Conservation (phyloP, 371 early-diverging fungal genomes). For the Circinella umbellata region DNA sequence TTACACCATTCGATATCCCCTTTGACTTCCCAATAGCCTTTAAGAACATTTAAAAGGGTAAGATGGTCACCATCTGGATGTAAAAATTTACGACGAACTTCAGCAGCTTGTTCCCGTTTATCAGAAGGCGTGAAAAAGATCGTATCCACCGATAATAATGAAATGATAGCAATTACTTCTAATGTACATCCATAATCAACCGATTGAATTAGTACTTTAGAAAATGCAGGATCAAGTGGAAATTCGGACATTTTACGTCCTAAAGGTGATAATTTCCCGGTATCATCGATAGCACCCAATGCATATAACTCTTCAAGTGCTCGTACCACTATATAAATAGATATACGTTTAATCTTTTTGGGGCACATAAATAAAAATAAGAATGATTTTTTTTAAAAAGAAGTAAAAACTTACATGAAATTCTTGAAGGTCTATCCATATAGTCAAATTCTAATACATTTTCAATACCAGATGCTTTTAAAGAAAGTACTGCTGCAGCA, state of each 20-base stretch:
- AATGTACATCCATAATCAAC: slow-evolving; percentile 72
- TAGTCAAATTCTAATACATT: slow-evolving; percentile 93
- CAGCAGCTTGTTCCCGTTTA: slow-evolving; percentile 86
- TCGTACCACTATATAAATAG: slow-evolving; percentile 61
- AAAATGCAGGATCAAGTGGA: slow-evolving; percentile 90
- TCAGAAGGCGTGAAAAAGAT: slow-evolving; percentile 88
- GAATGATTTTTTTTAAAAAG: too few species aligned
- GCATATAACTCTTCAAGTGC: slow-evolving; percentile 90
- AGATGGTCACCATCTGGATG: slow-evolving; percentile 91
- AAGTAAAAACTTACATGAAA: slow-evolving; percentile 57
- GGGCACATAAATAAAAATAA: slow-evolving; percentile 10
- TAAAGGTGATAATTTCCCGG: slow-evolving; percentile 79
- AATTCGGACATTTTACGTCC: slow-evolving; percentile 93
- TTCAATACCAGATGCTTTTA: slow-evolving; percentile 90
- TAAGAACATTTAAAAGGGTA: slow-evolving; percentile 83
- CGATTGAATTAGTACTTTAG: slow-evolving; percentile 90
- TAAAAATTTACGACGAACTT: slow-evolving; percentile 77
- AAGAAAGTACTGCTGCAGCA: slow-evolving; percentile 81
- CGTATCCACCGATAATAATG: slow-evolving; percentile 89
- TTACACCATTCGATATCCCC: slow-evolving; percentile 88
- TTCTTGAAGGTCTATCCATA: slow-evolving; percentile 89
- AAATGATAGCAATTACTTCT: slow-evolving; percentile 88
- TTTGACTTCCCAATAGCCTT: slow-evolving; percentile 76
- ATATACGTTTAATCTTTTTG: too few species aligned
- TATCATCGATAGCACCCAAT: slow-evolving; percentile 87